phyloP scores from a whole-genome alignment of 139 green algal species.

The Nannochloris sp. region DNA sequence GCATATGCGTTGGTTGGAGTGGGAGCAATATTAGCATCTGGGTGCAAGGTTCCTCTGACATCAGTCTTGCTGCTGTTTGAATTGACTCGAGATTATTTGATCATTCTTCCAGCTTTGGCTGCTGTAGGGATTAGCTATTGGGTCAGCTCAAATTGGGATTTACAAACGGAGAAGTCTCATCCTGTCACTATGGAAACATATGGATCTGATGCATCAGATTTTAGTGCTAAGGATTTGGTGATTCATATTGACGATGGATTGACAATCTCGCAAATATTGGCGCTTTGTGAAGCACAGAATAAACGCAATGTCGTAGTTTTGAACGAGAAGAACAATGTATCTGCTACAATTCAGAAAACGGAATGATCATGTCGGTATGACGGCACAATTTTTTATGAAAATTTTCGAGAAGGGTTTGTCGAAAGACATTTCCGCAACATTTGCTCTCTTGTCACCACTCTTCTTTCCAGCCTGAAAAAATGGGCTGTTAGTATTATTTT shows the following conservation, averaged over 20 bases:
- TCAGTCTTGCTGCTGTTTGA: constrained; percentile 66
- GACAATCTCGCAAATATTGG: not conserved
- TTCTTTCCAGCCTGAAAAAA: constrained; percentile 47
- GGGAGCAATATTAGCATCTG: constrained; percentile 56
- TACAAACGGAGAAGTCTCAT: not conserved
- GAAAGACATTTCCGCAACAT: constrained; percentile 47
- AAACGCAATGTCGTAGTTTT: not conserved
- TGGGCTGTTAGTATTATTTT: constrained; percentile 33
- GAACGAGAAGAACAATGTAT: not conserved
- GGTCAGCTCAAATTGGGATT: constrained; percentile 16
- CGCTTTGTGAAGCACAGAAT: not conserved
- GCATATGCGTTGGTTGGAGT: constrained; percentile 66
- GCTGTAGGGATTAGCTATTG: constrained; percentile 57
- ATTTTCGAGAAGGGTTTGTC: constrained; percentile 40
- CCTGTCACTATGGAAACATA: too few species aligned
- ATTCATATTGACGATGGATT: constrained; percentile 1
- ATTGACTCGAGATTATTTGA: constrained; percentile 65
- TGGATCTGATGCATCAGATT: not conserved
- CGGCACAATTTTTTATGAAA: constrained; percentile 26
- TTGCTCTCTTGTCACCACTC: constrained; percentile 42
- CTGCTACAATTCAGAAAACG: not conserved
- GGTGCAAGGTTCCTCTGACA: constrained; percentile 36
- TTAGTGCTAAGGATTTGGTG: not conserved
- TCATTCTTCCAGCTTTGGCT: constrained; percentile 66
- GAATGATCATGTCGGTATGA: not conserved